Percentiles rank a stretch among this genome's conserved stretches.
phyloP scores from a whole-genome alignment of 306 rosid species.

The Lathyrus oleraceus region DNA sequence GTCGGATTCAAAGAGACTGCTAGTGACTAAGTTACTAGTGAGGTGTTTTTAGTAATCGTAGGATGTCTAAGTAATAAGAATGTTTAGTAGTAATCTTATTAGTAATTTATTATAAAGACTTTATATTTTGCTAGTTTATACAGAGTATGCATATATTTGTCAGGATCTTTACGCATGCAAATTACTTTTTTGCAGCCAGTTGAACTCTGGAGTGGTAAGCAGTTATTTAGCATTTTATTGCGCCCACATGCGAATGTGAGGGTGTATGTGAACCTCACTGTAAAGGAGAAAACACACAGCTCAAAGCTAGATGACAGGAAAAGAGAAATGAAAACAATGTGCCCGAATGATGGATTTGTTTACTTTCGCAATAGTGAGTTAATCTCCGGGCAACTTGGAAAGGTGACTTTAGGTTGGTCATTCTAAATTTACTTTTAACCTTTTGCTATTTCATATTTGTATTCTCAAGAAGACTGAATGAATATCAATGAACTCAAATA shows the following conservation, averaged over 20 bases:
- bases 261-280: slow-evolving; percentile 80
- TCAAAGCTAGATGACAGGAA: slow-evolving; percentile 51
- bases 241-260: slow-evolving; percentile 82
- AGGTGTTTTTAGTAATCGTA: too few species aligned
- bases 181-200: slow-evolving; percentile 69
- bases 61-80: too few species aligned
- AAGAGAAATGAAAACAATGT: slow-evolving; percentile 73
- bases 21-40: too few species aligned
- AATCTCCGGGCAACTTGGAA: slow-evolving; percentile 97
- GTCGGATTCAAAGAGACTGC: too few species aligned
- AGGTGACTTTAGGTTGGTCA: slow-evolving; percentile 84
- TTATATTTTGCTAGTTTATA: too few species aligned
- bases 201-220: slow-evolving; percentile 98
- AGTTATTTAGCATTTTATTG: slow-evolving; percentile 77
- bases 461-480: slow-evolving; percentile 14
- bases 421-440: slow-evolving; percentile 15
- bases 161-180: not conserved
- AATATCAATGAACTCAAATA: not conserved
- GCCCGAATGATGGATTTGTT: slow-evolving; percentile 87
- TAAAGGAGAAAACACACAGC: slow-evolving; percentile 69
- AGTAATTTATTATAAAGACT: too few species aligned
- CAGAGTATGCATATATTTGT: slow-evolving; percentile 6
- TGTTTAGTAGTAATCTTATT: too few species aligned
- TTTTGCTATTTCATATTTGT: slow-evolving; percentile 6
- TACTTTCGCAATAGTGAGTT: slow-evolving; percentile 88